Conservation (phyloP, 75 land plant species). For the Sequoiadendron giganteum region DNA sequence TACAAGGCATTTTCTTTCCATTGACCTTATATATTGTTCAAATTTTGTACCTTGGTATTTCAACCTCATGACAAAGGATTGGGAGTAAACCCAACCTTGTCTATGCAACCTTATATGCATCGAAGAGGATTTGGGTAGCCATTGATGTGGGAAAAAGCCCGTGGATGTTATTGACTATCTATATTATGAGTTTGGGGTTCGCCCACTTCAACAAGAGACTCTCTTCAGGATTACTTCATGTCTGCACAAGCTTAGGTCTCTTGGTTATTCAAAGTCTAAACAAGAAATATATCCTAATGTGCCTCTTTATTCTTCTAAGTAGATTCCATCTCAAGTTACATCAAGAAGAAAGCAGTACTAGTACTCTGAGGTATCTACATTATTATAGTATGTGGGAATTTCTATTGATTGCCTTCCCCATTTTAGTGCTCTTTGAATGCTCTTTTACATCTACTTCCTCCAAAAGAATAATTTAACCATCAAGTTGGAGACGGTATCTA, state of each 20-base stretch:
- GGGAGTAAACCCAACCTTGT: too few relatives aligned
- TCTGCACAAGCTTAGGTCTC: neutral
- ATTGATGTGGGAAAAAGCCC: too few relatives aligned
- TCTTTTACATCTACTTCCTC: neutral
- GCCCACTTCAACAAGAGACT: too few relatives aligned
- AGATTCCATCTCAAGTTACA: neutral
- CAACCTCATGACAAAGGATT: neutral
- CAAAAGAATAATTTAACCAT: neutral
- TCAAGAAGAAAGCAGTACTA: neutral
- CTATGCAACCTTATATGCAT: too few relatives aligned
- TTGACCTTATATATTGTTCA: neutral
- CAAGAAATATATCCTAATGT: neutral
- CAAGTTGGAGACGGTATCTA: neutral
- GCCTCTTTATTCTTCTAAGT: neutral
- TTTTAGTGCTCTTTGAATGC: neutral
- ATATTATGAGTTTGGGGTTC: too few relatives aligned
- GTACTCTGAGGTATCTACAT: neutral
- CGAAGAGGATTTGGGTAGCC: too few relatives aligned
- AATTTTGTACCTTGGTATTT: neutral
- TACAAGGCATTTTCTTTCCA: neutral
- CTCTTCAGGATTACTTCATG: neutral
- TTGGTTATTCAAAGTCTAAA: neutral
- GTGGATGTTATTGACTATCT: too few relatives aligned
- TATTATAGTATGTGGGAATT: neutral
- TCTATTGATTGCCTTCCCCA: neutral